A percentile compares a stretch with the other conserved stretches of the same genome.
These are phyloP conservation scores for Amphicarpaea edgeworthii DNA, from an alignment of 306 rosid genomes.

Conservation along the genomic window DNA sequence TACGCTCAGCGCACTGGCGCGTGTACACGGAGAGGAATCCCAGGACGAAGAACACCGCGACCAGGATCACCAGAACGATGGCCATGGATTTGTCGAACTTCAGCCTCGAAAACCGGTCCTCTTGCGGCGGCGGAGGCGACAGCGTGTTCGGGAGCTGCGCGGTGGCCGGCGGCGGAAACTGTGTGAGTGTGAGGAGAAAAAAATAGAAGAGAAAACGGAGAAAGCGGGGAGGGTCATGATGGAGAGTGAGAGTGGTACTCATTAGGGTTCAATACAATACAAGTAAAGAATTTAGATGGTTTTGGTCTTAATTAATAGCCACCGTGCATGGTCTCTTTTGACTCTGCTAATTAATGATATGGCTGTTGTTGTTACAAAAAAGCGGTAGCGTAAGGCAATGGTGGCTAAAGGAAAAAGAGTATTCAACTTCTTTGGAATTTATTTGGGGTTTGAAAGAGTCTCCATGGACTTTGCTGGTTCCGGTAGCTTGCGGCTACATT, in stretches of 20 bases:
- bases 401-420: neutral
- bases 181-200: constrained; percentile 28
- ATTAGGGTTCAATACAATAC: constrained; percentile 22
- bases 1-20: constrained; percentile 72
- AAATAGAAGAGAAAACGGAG: constrained; percentile 1
- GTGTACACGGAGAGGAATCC: constrained; percentile 86
- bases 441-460: neutral
- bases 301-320: neutral
- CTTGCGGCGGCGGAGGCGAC: constrained; percentile 3
- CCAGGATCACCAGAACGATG: constrained; percentile 57
- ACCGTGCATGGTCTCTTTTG: neutral
- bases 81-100: constrained; percentile 66
- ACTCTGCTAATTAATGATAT: constrained; percentile 7
- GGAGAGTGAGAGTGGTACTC: constrained; percentile 34
- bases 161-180: constrained; percentile 35
- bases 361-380: constrained; percentile 13
- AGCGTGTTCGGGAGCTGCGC: constrained; percentile 43
- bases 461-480: neutral
- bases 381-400: neutral
- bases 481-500: neutral
- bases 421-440: neutral
- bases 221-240: constrained; percentile 13
- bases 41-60: constrained; percentile 62
- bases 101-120: neutral
- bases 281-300: neutral